These are phyloP conservation scores for Talaromyces atroroseus DNA, from an alignment of 2,329 filamentous ascomycete genomes.

Conservation along the genomic window DNA sequence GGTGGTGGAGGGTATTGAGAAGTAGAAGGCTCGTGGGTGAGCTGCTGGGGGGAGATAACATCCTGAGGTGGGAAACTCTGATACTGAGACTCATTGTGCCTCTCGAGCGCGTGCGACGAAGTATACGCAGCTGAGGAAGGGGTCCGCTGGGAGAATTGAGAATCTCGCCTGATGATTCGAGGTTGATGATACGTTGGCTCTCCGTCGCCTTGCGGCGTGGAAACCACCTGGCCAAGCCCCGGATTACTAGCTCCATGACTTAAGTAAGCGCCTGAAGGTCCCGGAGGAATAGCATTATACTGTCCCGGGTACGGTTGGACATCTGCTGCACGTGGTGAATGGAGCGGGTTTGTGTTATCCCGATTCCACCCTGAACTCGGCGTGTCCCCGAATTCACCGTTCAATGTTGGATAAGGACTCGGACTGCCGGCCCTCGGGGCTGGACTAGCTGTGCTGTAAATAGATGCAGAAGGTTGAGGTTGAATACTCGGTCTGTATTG, in stretches of 20 bases:
- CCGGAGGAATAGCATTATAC: conserved; percentile 16
- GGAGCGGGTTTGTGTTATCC: conserved; percentile 15
- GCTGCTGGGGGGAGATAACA: conserved; percentile 4
- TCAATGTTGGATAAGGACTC: conserved; percentile 18
- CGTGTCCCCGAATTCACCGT: conserved; percentile 11
- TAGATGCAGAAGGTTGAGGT: conserved; percentile 25
- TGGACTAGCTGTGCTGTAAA: conserved; percentile 12
- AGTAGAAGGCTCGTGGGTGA: conserved; percentile 6
- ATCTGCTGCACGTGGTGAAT: conserved; percentile 19
- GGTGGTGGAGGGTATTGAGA: conserved; percentile 3
- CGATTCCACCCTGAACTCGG: conserved; percentile 21
- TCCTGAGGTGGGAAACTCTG: conserved; percentile 12
- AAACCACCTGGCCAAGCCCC: conserved; percentile 14
- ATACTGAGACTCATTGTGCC: conserved; percentile 5
- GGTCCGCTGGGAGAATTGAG: conserved; percentile 12
- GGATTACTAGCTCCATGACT: conserved; percentile 15
- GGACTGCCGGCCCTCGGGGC: conserved; percentile 18
- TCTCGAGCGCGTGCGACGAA: not conserved
- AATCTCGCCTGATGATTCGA: conserved; percentile 10
- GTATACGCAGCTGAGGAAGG: conserved; percentile 3
- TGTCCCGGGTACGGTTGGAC: conserved; percentile 11
- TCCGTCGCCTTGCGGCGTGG: conserved; percentile 4
- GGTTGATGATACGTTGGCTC: conserved; percentile 12
- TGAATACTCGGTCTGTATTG: conserved; percentile 48
- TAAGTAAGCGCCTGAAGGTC: conserved; percentile 15